These are phyloP conservation scores for Alternaria viburni DNA, from an alignment of 2,329 filamentous ascomycete genomes.

Conservation along the genomic window DNA sequence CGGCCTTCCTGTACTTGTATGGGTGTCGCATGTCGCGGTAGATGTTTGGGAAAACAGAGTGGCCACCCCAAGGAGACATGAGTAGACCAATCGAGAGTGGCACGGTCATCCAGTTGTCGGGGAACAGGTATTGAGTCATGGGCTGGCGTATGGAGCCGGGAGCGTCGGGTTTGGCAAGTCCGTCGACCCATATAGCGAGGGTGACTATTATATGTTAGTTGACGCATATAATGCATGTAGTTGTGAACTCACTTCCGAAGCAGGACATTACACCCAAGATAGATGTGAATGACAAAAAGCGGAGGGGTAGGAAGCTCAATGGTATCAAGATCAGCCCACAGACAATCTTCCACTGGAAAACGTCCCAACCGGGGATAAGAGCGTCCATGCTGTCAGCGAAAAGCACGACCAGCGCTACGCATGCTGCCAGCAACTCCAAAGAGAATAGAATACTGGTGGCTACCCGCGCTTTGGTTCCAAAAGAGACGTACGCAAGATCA, in stretches of 20 bases:
- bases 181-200: conserved; percentile 82
- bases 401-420: conserved; percentile 88
- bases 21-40: conserved; percentile 82
- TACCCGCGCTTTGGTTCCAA: conserved; percentile 80
- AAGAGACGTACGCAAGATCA: conserved; percentile 89
- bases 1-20: conserved; percentile 75
- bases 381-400: conserved; percentile 91
- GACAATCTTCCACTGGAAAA: conserved; percentile 82
- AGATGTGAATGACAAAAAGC: conserved; percentile 86
- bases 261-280: conserved; percentile 91
- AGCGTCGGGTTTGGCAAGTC: conserved; percentile 77
- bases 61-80: conserved; percentile 80
- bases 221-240: neutral
- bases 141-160: conserved; percentile 87
- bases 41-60: conserved; percentile 83
- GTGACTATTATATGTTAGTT: conserved; percentile 66
- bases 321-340: conserved; percentile 81
- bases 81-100: conserved; percentile 89
- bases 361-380: conserved; percentile 72
- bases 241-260: conserved; percentile 73
- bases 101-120: conserved; percentile 83
- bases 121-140: conserved; percentile 80
- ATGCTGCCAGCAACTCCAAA: conserved; percentile 84
- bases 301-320: conserved; percentile 82
- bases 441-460: conserved; percentile 86